Evolutionary conservation across 2,329 filamentous ascomycete genomes (phyloP), one percentile per base, ranked within the genome.

Genomic region (Aspergillus candidus): DNA sequence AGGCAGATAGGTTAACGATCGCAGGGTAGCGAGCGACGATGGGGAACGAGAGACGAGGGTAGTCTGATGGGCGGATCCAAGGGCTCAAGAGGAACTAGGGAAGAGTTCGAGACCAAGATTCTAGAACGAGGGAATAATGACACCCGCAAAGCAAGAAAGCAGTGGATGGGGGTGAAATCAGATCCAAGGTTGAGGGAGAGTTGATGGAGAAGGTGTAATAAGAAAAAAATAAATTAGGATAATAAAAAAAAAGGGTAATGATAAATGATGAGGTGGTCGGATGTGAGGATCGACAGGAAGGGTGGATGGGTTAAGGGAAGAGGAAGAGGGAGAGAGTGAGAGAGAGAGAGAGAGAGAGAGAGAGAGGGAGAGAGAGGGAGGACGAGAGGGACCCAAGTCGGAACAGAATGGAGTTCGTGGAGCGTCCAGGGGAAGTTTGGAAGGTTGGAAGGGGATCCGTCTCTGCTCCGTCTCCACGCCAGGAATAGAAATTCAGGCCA

Each of bases 401-500:
- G 32, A 29, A 11, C 32, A 35, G 44, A 32, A 36, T 42, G 40
- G 40, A 36, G 41, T 41, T 44, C 33, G 38, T 33, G 45, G 41
- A 38, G 32, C 22, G 43, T 35, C 37, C 47, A 46, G 43, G 41
- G 41, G 49, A 51, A 50, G 43, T 43, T 41, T 35, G 41, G 34
- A 39, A 48, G 47, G 48, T 45, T 42, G 40, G 44, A 40, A 48
- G 43, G 22, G 22, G 22, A 27, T 27, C 22, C 22, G 8, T 18
- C 18, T 18, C 18, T 18, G 18, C 6, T 32, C 15, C 15, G 43
- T 50, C 43, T 47, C 48, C 48, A 42, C 41, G 37, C 48, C 51
- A 49, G 46, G 48, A 55, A 55, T 54, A 57, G 51, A 54, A 56
- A 50, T 46, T 48, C 52, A 47, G 48, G 49, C 43, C 43, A 51